Evolutionary conservation across 768 basidiomycete species (phyloP), one percentile per base, ranked within the genome.

Genomic region (Rhodotorula diobovata): DNA sequence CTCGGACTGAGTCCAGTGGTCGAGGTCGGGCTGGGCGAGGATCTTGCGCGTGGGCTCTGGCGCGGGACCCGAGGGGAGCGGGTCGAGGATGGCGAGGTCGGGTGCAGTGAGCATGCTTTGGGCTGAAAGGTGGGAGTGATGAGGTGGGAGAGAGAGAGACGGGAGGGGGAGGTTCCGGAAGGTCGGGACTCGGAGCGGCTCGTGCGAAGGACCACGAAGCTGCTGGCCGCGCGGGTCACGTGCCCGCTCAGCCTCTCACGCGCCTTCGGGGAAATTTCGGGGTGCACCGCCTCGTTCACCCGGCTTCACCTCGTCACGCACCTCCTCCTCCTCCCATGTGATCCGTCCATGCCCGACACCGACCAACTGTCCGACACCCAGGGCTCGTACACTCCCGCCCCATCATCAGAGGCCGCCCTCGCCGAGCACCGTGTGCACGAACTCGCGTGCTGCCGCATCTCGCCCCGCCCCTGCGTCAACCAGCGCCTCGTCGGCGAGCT

Each of bases 21-120:
- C 83, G 0, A 97, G 85, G 76, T 98, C 93, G 9, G 84, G 85
- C 37, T 84, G 85, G 2, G 87, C 85, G 43, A 94, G 81, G 71
- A 98, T 90, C 32, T 64, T 61, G 67, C 71, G 67, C 4, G 23
- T 34, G 15, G 51, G 51, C 35, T 32, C 37, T 20, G 34, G 15
- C 45, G 35, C 11, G 41, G 41, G 39, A 4, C 23, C 7, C 16
- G 9, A n/a, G 16, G 61, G 28, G 14, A 21, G n/a, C 35, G 14
- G 16, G 20, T 20, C 16, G 28, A 43, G 32, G 3, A 28, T 14
- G 18, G 25, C 35, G 48, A 53, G 50, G 28, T 62, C 35, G 35
- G 45, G 28, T 11, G 58, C 28, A n/a, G 39, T 43, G 37, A 61
- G 34, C 48, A n/a, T 41, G 55, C 1, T 34, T 1, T 16, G 32